Conservation (phyloP, 2,329 filamentous ascomycete species). For the Chaetomium sp. region DNA sequence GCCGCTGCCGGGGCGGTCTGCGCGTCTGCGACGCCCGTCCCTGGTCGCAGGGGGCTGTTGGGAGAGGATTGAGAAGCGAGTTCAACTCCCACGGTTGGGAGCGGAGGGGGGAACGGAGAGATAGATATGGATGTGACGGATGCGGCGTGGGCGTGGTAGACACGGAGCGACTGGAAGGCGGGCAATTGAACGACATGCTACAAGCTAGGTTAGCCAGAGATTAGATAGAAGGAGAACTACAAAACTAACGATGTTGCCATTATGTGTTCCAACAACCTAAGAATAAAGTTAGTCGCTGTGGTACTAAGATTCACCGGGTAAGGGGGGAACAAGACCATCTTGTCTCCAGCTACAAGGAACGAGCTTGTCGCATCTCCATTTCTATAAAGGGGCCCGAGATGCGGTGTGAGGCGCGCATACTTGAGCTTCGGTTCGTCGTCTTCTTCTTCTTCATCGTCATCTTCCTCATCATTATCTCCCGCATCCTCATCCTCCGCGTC, state of each 20-base stretch:
- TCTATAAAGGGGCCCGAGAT: constrained; percentile 74
- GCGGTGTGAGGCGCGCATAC: constrained; percentile 79
- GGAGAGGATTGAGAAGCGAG: constrained; percentile 31
- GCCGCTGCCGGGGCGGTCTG: constrained; percentile 43
- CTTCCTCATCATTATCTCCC: constrained; percentile 46
- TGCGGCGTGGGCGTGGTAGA: constrained; percentile 88
- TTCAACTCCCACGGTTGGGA: constrained; percentile 40
- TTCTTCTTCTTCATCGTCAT: constrained; percentile 63
- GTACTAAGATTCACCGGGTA: background rate
- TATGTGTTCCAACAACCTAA: constrained; percentile 87
- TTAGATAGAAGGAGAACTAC: constrained; percentile 17
- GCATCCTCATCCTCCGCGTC: constrained; percentile 41
- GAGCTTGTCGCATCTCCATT: constrained; percentile 93
- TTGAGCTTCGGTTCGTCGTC: constrained; percentile 93
- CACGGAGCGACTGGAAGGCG: constrained; percentile 70
- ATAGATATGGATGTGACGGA: constrained; percentile 86
- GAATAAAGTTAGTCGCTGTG: constrained; percentile 28
- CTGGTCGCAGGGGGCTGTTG: constrained; percentile 30
- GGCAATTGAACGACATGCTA: constrained; percentile 84
- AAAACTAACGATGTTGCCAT: constrained; percentile 74
- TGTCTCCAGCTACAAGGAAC: constrained; percentile 87
- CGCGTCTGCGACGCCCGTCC: constrained; percentile 35
- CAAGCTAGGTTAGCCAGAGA: constrained; percentile 18
- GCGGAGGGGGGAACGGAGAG: constrained; percentile 68
- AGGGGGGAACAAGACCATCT: constrained; percentile 62